Percentiles rank a stretch among this genome's conserved stretches.
Conservation (phyloP, 2,329 filamentous ascomycete genomes). For the Penicillium sp. region DNA sequence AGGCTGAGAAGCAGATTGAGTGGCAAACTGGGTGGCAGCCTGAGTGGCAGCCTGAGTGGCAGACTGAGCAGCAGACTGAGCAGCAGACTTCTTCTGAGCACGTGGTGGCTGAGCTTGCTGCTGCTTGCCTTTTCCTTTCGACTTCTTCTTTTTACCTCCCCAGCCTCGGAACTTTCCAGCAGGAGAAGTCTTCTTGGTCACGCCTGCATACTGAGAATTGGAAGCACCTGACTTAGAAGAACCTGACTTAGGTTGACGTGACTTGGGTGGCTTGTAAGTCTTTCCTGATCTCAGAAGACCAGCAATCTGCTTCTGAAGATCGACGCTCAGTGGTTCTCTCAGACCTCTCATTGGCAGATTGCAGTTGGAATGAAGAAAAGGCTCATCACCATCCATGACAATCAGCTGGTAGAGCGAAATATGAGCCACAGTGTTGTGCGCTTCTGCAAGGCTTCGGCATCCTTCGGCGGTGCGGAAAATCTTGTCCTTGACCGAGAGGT, state of each 20-base stretch:
- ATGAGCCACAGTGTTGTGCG: constrained; percentile 32
- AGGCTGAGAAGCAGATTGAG: neutral
- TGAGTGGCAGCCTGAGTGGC: too few relatives aligned
- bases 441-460: constrained; percentile 23
- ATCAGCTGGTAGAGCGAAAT: constrained; percentile 28
- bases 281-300: neutral
- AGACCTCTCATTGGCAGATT: neutral
- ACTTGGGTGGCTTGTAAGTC: neutral
- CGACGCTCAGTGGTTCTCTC: neutral
- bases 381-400: constrained; percentile 6
- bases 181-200: neutral
- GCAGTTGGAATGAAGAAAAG: neutral
- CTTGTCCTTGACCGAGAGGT: constrained; percentile 23
- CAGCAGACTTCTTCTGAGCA: too few relatives aligned
- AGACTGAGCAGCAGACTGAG: too few relatives aligned
- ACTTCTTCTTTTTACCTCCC: neutral
- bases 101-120: too few relatives aligned
- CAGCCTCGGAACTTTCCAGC: neutral
- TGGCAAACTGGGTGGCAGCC: too few relatives aligned
- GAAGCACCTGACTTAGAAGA: neutral
- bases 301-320: neutral
- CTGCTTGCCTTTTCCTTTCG: neutral
- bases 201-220: neutral
- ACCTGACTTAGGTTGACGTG: too few relatives aligned
- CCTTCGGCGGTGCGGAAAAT: constrained; percentile 18